phyloP scores from a whole-genome alignment of 352 stramenopile genomes.

The Thalassiosira livingstoniorum region DNA sequence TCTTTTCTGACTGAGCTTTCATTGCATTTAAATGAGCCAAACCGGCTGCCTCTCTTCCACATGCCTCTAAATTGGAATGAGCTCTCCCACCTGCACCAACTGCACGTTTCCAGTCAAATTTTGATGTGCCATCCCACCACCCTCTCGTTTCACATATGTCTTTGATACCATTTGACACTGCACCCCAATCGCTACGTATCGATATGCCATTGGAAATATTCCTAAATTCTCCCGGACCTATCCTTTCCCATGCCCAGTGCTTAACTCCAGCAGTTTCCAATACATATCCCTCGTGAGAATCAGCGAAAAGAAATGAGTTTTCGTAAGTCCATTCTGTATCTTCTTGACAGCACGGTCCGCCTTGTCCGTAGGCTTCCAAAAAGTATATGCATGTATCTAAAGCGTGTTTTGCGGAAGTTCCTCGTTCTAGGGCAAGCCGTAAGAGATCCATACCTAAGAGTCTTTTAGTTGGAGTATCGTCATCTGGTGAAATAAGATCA shows the following conservation, averaged over 20 bases:
- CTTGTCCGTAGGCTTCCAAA: constrained; percentile 67
- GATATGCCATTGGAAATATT: constrained; percentile 75
- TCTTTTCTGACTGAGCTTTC: constrained; percentile 4
- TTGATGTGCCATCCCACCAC: constrained; percentile 42
- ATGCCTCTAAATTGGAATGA: constrained; percentile 30
- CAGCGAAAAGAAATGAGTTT: constrained; percentile 72
- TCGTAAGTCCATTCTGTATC: constrained; percentile 67
- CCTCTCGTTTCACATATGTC: constrained; percentile 39
- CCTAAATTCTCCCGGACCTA: constrained; percentile 20
- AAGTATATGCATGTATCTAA: constrained; percentile 59
- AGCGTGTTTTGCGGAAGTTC: constrained; percentile 45
- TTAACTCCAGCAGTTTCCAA: constrained; percentile 64
- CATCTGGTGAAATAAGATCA: constrained; percentile 25
- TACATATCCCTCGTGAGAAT: constrained; percentile 63
- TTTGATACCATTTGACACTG: constrained; percentile 44
- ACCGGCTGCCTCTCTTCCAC: constrained; percentile 32
- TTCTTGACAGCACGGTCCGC: constrained; percentile 63
- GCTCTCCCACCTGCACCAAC: constrained; percentile 16
- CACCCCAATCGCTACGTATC: constrained; percentile 63
- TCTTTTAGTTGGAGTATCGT: constrained; percentile 11
- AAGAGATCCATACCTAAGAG: constrained; percentile 74
- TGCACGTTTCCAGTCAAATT: constrained; percentile 49
- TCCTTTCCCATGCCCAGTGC: constrained; percentile 64
- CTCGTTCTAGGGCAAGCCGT: constrained; percentile 64
- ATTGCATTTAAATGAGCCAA: constrained; percentile 14